Base-by-base conservation (phyloP, 2,329 filamentous ascomycete species). In the Diaporthe vexans region DNA sequence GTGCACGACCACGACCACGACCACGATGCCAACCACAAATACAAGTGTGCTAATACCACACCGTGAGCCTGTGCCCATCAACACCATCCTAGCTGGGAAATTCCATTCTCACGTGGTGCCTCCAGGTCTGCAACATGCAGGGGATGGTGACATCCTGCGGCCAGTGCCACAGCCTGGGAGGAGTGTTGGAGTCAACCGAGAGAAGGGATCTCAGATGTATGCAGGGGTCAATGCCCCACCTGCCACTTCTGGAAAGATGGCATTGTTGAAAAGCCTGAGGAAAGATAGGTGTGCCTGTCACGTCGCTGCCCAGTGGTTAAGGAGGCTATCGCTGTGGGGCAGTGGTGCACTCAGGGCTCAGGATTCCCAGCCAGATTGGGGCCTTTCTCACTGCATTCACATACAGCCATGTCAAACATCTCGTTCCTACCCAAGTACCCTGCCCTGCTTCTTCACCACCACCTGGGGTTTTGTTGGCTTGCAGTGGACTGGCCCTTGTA, bases 181-280 rank as follows among this genome's bases (percentile, higher is more conserved):
- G 5, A 52, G 48, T 37, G 7, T 68, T 21, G 15, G 63, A 26
- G n/a, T 48, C 33, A n/a, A 52, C 63, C 35, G 33, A 68, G 48
- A 68, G 46, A 15, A 35, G 48, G 37, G 48, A 68, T 68, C 63
- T 68, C n/a, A 68, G 46, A 68, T 68, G 35, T 24, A 68, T 52
- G 63, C 63, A 68, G 63, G 63, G 63, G 63, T 54, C 5, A 10
- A 1, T 54, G 48, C 63, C 63, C 63, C 63, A 54, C 63, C 63
- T 68, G 52, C 63, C 46, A 54, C 33, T 40, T 68, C 48, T 54
- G 63, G 63, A 54, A 68, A 68, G 63, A 68, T 68, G 63, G 63
- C 33, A 68, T 54, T 68, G 29, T 68, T 17, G 17, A 37, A 67
- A 40, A 29, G 48, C 33, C 63, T 21, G 46, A 54, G 33, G 46